A percentile compares a stretch with the other conserved stretches of the same genome.
Conservation (phyloP, 2,329 filamentous ascomycete species). For the Onygenales sp. region DNA sequence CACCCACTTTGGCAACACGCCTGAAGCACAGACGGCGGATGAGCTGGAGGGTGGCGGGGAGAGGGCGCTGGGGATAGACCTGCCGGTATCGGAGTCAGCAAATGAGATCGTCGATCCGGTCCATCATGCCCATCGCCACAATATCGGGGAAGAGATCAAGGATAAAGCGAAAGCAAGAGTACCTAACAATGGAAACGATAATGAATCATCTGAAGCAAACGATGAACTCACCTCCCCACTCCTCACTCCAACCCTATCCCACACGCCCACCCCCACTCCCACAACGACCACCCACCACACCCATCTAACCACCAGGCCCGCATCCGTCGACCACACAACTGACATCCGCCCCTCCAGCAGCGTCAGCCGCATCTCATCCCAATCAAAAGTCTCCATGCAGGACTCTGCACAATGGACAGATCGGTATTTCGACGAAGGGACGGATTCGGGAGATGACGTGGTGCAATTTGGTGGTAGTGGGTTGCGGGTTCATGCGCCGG, state of each 20-base stretch:
- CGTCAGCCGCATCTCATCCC: constrained; percentile 4
- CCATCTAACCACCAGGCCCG: not conserved
- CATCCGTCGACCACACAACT: not conserved
- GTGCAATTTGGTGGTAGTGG: not conserved
- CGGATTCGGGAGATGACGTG: constrained; percentile 7
- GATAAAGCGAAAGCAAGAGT: constrained; percentile 5
- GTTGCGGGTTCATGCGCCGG: not conserved
- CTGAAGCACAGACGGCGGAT: constrained; percentile 55
- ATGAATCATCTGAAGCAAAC: not conserved
- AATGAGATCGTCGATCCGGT: constrained; percentile 49
- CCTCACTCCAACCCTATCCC: not conserved
- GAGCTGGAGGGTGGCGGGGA: constrained; percentile 59
- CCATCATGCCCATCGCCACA: constrained; percentile 24
- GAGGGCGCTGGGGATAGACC: constrained; percentile 52
- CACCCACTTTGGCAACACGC: constrained; percentile 78
- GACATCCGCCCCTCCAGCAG: not conserved
- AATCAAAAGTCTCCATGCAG: constrained; percentile 8
- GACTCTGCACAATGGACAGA: constrained; percentile 14
- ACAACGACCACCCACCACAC: not conserved
- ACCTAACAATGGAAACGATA: not conserved
- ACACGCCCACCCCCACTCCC: not conserved
- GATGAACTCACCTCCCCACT: not conserved
- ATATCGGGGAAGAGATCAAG: not conserved
- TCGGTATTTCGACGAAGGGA: constrained; percentile 10
- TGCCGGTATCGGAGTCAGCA: constrained; percentile 53